phyloP scores from a whole-genome alignment of 148 eudicot species.

The Nepenthes mirabilis region DNA sequence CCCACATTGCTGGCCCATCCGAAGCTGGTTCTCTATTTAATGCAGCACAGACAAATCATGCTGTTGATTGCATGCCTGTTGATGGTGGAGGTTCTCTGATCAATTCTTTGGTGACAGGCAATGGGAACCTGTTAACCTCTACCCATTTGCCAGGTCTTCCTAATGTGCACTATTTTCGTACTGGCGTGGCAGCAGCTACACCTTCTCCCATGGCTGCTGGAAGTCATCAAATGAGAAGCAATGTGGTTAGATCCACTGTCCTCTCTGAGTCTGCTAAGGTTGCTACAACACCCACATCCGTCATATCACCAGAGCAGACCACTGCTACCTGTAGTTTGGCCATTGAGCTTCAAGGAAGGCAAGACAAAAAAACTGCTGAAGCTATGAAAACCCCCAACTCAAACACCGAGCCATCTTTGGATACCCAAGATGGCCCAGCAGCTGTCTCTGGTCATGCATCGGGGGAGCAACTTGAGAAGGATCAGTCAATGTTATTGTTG shows the following conservation, averaged over 20 bases:
- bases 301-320: not conserved
- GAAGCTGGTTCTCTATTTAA: slow-evolving; percentile 49
- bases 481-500: not conserved
- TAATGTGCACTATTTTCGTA: slow-evolving; percentile 52
- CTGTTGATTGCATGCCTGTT: slow-evolving; percentile 37
- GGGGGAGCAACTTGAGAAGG: not conserved
- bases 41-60: slow-evolving; percentile 53
- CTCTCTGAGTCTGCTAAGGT: slow-evolving; percentile 9
- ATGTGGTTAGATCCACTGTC: slow-evolving; percentile 16
- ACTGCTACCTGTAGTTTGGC: slow-evolving; percentile 7
- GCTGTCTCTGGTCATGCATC: not conserved
- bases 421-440: slow-evolving; percentile 6
- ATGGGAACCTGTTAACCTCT: slow-evolving; percentile 21
- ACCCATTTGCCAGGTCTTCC: slow-evolving; percentile 8
- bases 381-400: slow-evolving; percentile 8
- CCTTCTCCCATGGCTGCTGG: slow-evolving; percentile 18
- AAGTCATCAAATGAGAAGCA: slow-evolving; percentile 28
- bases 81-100: slow-evolving; percentile 21
- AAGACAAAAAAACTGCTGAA: slow-evolving; percentile 2
- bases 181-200: slow-evolving; percentile 21
- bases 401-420: slow-evolving; percentile 7
- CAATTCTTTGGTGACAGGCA: slow-evolving; percentile 24
- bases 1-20: slow-evolving; percentile 60
- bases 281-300: not conserved
- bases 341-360: slow-evolving; percentile 6